Evolutionary conservation across 768 basidiomycete genomes (phyloP).

Genomic region (Arthromyces matolae): DNA sequence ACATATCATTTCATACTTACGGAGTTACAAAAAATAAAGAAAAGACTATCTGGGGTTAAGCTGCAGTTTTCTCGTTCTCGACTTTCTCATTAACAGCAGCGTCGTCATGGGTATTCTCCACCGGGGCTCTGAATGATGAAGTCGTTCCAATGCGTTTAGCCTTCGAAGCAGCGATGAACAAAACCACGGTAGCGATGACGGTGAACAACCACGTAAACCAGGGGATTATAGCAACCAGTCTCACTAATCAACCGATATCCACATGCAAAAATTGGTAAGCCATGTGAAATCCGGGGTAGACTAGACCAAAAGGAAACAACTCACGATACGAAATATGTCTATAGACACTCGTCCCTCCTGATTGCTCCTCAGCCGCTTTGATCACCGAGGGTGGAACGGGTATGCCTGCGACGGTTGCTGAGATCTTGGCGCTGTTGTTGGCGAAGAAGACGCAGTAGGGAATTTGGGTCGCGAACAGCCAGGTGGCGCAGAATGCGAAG

Average conservation of each 20-base stretch:
- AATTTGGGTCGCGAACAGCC: constrained; percentile 37
- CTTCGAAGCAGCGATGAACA: constrained; percentile 28
- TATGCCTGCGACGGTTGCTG: constrained; percentile 35
- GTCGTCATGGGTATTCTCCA: neutral
- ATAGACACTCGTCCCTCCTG: constrained; percentile 42
- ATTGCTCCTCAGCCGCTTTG: constrained; percentile 28
- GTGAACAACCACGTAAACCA: constrained; percentile 49
- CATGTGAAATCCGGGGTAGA: neutral
- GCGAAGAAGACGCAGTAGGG: constrained; percentile 29
- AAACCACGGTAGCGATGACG: constrained; percentile 30
- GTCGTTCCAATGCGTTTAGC: neutral
- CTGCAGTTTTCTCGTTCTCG: constrained; percentile 2
- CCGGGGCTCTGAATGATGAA: neutral
- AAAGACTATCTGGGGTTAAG: no score
- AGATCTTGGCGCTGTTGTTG: constrained; percentile 40
- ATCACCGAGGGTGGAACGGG: constrained; percentile 35
- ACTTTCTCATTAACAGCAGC: constrained; percentile 1
- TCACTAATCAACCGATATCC: constrained; percentile 31
- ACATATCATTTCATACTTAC: no score
- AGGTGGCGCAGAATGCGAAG: constrained; percentile 39
- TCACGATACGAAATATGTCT: constrained; percentile 43
- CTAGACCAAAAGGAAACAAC: neutral
- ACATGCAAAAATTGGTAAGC: neutral
- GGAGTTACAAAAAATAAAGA: no score
- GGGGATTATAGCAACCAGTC: constrained; percentile 45